Base-by-base conservation (phyloP, 805 yeast species). In the Barnettozyma sp. region DNA sequence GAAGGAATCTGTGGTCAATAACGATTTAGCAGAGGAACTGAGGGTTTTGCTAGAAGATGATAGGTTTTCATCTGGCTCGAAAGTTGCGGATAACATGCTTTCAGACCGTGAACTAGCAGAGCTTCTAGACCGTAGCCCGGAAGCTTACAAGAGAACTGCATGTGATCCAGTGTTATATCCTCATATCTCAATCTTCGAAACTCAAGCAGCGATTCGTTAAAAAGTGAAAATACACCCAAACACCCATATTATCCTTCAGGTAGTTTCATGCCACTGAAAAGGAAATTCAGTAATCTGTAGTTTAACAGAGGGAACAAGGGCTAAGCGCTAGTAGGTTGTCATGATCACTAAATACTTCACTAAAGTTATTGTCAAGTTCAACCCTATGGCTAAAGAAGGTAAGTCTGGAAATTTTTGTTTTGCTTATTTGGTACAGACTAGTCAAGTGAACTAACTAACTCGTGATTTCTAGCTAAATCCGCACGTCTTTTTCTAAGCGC, bases 331-430 rank as follows among this genome's bases (percentile, higher is more conserved):
- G n/a, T n/a, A n/a, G n/a, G n/a, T n/a, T n/a, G n/a, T n/a, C 21
- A 88, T 88, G 97, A 82, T 88, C 52, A 90, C 97, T 26, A 86
- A 85, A 60, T 88, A 82, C 62, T 85, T 90, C 63, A 68, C 87
- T 23, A 76, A 76, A 45, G 85, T 86, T 7, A 66, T 67, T 29
- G 83, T 90, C 28, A 76, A 69, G 52, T 85, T 88, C 68, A 76
- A 83, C 57, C 95, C 96, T 1, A 70, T 82, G 44, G 73, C 77
- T 2, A 59, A 68, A 20, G 82, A 82, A 46, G 73, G 77, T 72
- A 58, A 39, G 75, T 60, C 5, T 11, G 10, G 8, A 6, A 4
- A 5, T 7, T 12, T 10, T 24, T 7, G 9, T 14, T 11, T 10
- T 8, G 15, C 25, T n/a, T 10, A 12, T 17, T 16, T 4, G 25